phyloP scores from a whole-genome alignment of 805 yeast species.

The Starmerella lactis-condensi region DNA sequence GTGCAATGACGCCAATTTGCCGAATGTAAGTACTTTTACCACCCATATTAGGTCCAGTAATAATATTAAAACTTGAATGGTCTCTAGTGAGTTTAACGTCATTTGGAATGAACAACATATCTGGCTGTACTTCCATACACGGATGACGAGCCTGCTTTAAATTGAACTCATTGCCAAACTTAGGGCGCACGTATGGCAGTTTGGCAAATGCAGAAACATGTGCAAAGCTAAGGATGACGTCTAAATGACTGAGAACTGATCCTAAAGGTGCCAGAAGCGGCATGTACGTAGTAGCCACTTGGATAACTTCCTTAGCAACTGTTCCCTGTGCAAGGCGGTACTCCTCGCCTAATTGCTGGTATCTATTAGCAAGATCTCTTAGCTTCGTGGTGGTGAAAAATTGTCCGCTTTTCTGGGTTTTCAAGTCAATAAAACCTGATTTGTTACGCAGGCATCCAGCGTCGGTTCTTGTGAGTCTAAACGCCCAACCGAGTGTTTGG shows the following conservation, averaged over 20 bases:
- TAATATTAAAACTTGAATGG: constrained; percentile 51
- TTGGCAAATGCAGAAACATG: constrained; percentile 71
- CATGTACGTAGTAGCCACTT: constrained; percentile 62
- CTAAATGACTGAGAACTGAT: constrained; percentile 48
- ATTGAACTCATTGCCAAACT: constrained; percentile 33
- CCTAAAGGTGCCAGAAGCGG: constrained; percentile 59
- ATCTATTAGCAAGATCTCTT: constrained; percentile 39
- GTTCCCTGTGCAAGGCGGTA: constrained; percentile 61
- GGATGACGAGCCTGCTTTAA: constrained; percentile 82
- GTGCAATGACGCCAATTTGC: constrained; percentile 49
- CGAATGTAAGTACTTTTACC: constrained; percentile 71
- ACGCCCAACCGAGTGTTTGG: constrained; percentile 81
- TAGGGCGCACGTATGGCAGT: constrained; percentile 59
- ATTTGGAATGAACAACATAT: constrained; percentile 74
- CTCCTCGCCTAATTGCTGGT: constrained; percentile 38
- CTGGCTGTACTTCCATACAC: constrained; percentile 82
- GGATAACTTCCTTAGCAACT: constrained; percentile 65
- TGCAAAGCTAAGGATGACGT: constrained; percentile 72
- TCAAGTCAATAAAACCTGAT: constrained; percentile 50
- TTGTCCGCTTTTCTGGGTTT: constrained; percentile 90
- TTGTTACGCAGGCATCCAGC: constrained; percentile 56
- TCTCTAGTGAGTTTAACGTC: constrained; percentile 52
- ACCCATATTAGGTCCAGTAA: constrained; percentile 83
- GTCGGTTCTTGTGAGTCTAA: constrained; percentile 76
- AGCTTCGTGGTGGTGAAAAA: constrained; percentile 63